Percentiles rank a stretch among this genome's conserved stretches.
Evolutionary conservation across 768 basidiomycete genomes (phyloP).

Genomic region (Boletus fagicola): DNA sequence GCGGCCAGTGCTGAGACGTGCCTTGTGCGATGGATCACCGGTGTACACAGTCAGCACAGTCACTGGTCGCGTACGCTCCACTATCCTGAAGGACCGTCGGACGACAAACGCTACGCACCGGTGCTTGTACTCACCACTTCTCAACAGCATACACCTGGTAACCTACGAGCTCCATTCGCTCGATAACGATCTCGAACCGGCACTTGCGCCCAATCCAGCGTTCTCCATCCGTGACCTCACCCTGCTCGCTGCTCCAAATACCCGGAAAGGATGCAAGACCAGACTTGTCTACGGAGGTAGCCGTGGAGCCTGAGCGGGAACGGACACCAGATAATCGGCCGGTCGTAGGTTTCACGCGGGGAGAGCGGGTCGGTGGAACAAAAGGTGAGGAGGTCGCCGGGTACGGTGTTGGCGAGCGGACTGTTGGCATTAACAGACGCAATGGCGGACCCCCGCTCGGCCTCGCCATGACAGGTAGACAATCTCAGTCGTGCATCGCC

Average conservation of each 20-base stretch:
- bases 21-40: conserved; percentile 68
- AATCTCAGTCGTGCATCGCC: neutral
- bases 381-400: conserved; percentile 9
- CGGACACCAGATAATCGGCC: conserved; percentile 31
- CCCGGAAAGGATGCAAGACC: conserved; percentile 4
- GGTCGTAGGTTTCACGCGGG: conserved; percentile 24
- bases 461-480: conserved; percentile 16
- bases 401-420: conserved; percentile 24
- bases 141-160: conserved; percentile 88
- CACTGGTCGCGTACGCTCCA: conserved; percentile 59
- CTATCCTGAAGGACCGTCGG: conserved; percentile 47
- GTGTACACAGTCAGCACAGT: conserved; percentile 73
- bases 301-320: conserved; percentile 33
- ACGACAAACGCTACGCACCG: neutral
- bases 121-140: conserved; percentile 58
- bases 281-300: conserved; percentile 20
- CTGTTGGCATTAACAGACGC: conserved; percentile 34
- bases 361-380: conserved; percentile 21
- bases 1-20: conserved; percentile 22
- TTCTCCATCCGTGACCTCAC: conserved; percentile 24
- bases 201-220: conserved; percentile 47
- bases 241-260: conserved; percentile 11
- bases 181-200: conserved; percentile 49
- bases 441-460: conserved; percentile 11
- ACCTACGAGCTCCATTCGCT: conserved; percentile 46